phyloP scores from a whole-genome alignment of 176 grass and related monocot genomes.

The Luzula sylvatica region DNA sequence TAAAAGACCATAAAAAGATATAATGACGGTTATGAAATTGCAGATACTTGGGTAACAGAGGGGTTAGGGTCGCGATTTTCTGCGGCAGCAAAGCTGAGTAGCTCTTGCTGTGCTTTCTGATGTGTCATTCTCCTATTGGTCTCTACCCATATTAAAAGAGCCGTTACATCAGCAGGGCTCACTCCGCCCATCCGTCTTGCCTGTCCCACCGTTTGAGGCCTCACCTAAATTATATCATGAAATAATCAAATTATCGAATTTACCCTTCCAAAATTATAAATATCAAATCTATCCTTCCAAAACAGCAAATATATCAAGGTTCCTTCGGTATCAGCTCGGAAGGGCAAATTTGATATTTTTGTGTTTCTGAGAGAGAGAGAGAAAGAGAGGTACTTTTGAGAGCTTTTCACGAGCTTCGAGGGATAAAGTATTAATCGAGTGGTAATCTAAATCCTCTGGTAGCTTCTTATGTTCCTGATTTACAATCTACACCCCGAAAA shows the following conservation, averaged over 20 bases:
- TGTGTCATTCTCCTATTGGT: constrained; percentile 52
- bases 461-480: constrained; percentile 85
- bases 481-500: constrained; percentile 47
- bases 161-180: constrained; percentile 84
- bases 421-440: constrained; percentile 73
- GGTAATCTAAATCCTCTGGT: constrained; percentile 90
- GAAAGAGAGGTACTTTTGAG: constrained; percentile 51
- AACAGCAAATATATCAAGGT: background rate
- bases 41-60: constrained; percentile 15
- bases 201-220: constrained; percentile 77
- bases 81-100: constrained; percentile 23
- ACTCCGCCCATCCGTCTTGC: constrained; percentile 83
- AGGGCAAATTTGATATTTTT: background rate
- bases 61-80: constrained; percentile 28
- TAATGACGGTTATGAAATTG: too few relatives aligned
- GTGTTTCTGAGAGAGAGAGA: background rate
- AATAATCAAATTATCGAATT: background rate
- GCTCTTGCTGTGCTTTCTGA: constrained; percentile 36
- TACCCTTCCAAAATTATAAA: background rate
- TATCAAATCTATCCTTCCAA: background rate
- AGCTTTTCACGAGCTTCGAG: constrained; percentile 96
- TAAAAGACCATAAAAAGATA: too few relatives aligned
- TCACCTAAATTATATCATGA: constrained; percentile 28
- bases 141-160: constrained; percentile 81
- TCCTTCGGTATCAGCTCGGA: background rate